phyloP scores from a whole-genome alignment of 2,329 filamentous ascomycete genomes.

The Curvularia lunata region DNA sequence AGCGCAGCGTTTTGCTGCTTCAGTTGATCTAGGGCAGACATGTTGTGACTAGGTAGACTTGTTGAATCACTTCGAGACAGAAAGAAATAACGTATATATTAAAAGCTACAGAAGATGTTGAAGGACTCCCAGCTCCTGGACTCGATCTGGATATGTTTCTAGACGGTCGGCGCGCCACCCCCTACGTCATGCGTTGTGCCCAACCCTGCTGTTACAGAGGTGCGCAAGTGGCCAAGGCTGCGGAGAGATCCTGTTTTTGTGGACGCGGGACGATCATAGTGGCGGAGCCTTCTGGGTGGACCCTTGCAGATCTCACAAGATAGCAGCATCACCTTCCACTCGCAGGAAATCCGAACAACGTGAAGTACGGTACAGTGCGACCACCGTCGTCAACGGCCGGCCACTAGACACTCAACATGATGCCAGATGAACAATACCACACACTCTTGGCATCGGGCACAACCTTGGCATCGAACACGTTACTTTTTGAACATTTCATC shows the following conservation, averaged over 20 bases:
- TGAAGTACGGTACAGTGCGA: not conserved
- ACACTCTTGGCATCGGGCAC: not conserved
- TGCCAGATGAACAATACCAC: not conserved
- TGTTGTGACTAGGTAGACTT: constrained; percentile 18
- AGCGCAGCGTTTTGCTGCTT: constrained; percentile 53
- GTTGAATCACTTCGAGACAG: not conserved
- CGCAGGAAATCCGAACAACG: not conserved
- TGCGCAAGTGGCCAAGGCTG: constrained; percentile 15
- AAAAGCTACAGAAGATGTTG: not conserved
- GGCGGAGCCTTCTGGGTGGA: constrained; percentile 11
- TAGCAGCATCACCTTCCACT: not conserved
- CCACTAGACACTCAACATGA: not conserved
- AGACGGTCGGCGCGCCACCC: constrained; percentile 17
- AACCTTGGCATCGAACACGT: not conserved
- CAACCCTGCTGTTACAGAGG: constrained; percentile 24
- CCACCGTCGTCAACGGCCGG: not conserved
- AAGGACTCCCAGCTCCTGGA: not conserved
- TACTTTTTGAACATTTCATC: constrained; percentile 38
- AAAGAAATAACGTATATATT: not conserved
- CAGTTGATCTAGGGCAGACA: constrained; percentile 48
- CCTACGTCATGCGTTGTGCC: constrained; percentile 27
- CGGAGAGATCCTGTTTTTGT: constrained; percentile 29
- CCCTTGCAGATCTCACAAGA: constrained; percentile 14
- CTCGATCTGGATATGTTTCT: constrained; percentile 8
- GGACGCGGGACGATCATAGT: constrained; percentile 24